Base-by-base conservation (phyloP, 352 stramenopile genomes). In the Phytopythium helicoides region DNA sequence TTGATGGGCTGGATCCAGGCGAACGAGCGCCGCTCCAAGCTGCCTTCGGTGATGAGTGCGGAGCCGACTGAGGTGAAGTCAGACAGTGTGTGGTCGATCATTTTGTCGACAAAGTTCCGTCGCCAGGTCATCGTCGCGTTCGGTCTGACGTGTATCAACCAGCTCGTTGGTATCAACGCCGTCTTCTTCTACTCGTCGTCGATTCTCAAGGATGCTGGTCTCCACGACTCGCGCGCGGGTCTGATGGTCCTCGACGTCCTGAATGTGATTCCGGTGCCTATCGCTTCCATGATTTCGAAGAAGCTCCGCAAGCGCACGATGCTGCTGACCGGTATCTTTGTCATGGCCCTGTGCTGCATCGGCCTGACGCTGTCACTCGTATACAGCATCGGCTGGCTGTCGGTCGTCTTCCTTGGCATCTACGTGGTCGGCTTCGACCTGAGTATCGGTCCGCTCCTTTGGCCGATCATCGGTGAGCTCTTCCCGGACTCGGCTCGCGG, bases 171-270 rank as follows among this genome's bases (percentile, higher is more conserved):
- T 16, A 78, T 88, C 56, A 88, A 81, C 49, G 74, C 72, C 19
- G 70, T 86, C 16, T 85, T 85, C 60, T 76, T 77, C 56, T 87
- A 87, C 58, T 85, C 73, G 49, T 81, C 68, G n/a, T 65, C 58
- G 5, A 71, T 87, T 25, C 73, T 87, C 38, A 81, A 66, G 23
- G 61, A 73, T 26, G 73, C 73, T 7, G 76, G 76, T 0, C 68
- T 87, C 47, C 36, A 42, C 2, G 73, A 87, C 48, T 62, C 64
- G 15, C 76, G 76, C 21, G 33, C 68, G 4, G 76, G 73, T 12
- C 76, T 66, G n/a, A 52, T 82, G 31, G 76, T 87, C 45, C 66
- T 87, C 48, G 71, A 80, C 39, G 52, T 68, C 36, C 62, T 85
- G 10, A 81, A 81, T 49, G 26, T 84, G 8, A 18, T 85, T 5